phyloP scores from a whole-genome alignment of 2,329 filamentous ascomycete species.

The Massarina eburnea region DNA sequence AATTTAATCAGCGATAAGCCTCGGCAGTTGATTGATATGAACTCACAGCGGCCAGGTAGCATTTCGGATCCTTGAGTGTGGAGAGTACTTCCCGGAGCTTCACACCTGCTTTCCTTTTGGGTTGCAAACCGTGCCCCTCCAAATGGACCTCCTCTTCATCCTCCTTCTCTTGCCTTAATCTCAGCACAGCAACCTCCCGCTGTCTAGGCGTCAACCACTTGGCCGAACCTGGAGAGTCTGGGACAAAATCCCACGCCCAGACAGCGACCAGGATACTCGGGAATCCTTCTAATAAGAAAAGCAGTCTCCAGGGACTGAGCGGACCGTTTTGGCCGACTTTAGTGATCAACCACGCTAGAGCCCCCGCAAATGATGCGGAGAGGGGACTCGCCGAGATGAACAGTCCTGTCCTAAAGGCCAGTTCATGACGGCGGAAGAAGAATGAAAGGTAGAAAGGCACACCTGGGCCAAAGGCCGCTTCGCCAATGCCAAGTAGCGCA shows the following conservation, averaged over 20 bases:
- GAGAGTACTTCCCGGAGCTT: conserved; percentile 59
- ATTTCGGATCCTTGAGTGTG: conserved; percentile 66
- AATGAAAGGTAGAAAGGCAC: conserved; percentile 66
- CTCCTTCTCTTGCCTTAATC: conserved; percentile 60
- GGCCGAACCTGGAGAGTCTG: conserved; percentile 65
- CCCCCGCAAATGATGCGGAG: conserved; percentile 70
- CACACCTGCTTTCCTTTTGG: conserved; percentile 42
- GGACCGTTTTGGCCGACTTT: conserved; percentile 65
- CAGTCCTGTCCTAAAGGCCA: conserved; percentile 81
- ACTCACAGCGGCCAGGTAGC: conserved; percentile 69
- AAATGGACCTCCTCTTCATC: conserved; percentile 33
- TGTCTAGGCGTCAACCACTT: conserved; percentile 48
- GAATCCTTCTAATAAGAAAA: conserved; percentile 84
- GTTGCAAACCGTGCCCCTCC: conserved; percentile 12
- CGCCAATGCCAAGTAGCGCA: conserved; percentile 56
- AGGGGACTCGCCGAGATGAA: conserved; percentile 76
- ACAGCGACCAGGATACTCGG: conserved; percentile 76
- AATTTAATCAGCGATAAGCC: too few relatives aligned
- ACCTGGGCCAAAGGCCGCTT: conserved; percentile 65
- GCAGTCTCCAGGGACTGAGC: conserved; percentile 80
- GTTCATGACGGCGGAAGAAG: conserved; percentile 67
- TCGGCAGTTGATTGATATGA: too few relatives aligned
- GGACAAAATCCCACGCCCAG: conserved; percentile 73
- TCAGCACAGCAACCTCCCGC: conserved; percentile 67
- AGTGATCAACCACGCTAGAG: conserved; percentile 76